Base-by-base conservation (phyloP, 306 rosid genomes). In the Dryas octopetala region DNA sequence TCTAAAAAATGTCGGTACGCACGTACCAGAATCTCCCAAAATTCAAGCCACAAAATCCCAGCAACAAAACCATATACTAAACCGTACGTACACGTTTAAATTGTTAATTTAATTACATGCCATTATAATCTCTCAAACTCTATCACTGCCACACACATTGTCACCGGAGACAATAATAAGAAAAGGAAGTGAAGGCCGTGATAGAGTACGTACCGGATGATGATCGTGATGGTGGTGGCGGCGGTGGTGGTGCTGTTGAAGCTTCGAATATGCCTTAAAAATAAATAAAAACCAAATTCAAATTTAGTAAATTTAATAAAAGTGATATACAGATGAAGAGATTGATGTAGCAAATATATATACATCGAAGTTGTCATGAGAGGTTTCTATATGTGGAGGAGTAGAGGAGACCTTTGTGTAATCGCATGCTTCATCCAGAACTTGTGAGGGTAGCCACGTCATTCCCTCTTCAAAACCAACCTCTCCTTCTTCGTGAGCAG, bases 371-470 rank as follows among this genome's bases (percentile, higher is more conserved):
- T 32, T 32, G 38, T 32, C 38, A 41, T 23, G 48, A 14, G 48
- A 75, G 50, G 58, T 46, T 46, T 46, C 6, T 46, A 46, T 46
- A 23, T 17, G 63, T 13, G 16, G 13, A 45, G 19, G 66, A 12
- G 73, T 5, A 13, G 46, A 66, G 23, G 9, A 9, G 66, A 88
- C 91, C 89, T 89, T 81, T 44, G 69, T 66, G 74, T 32, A 32
- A 1, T 74, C 71, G 57, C 82, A 68, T 66, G 85, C 85, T 62
- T 88, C 87, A 11, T 80, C 68, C 3, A 86, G 76, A 80, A 87
- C 89, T 62, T 85, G 86, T 53, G 85, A 77, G 49, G 96, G 92
- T 76, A 90, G 88, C 81, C 88, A 85, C 9, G 74, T 63, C 89
- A 83, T 79, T 83, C 89, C 91, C 68, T 89, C 96, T 67, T 87